Percentiles rank a stretch among this genome's conserved stretches.
phyloP scores from a whole-genome alignment of 2,329 filamentous ascomycete genomes.

The Hysterium pulicare region DNA sequence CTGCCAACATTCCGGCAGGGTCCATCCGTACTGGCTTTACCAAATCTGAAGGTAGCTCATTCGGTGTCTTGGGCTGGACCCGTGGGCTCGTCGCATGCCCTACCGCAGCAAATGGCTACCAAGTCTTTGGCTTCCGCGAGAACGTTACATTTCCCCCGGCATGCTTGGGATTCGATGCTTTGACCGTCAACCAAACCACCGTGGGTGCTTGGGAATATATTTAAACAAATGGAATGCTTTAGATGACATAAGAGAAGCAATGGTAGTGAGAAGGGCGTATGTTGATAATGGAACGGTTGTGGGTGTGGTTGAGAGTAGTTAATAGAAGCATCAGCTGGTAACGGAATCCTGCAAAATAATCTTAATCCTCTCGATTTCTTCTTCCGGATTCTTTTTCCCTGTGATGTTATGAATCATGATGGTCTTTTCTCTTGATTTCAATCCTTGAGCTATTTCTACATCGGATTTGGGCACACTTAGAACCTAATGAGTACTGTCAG shows the following conservation, averaged over 20 bases:
- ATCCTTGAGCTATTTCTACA: conserved; percentile 59
- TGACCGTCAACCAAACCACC: conserved; percentile 23
- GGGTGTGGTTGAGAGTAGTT: too few species aligned
- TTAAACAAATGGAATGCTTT: neutral
- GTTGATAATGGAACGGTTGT: neutral
- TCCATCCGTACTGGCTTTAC: conserved; percentile 51
- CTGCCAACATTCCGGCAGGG: conserved; percentile 49
- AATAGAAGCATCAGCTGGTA: neutral
- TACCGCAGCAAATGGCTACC: conserved; percentile 18
- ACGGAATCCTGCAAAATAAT: conserved; percentile 20
- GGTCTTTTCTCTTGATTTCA: conserved; percentile 64
- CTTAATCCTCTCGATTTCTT: conserved; percentile 23
- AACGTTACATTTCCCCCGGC: conserved; percentile 16
- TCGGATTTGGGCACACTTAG: conserved; percentile 62
- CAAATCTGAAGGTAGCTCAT: conserved; percentile 23
- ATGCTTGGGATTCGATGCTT: conserved; percentile 35
- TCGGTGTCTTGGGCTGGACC: conserved; percentile 26
- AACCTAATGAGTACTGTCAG: conserved; percentile 45
- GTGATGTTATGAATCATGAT: conserved; percentile 32
- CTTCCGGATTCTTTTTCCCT: conserved; percentile 15
- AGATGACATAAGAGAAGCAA: neutral
- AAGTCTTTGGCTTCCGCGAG: conserved; percentile 30
- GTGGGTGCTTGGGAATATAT: conserved; percentile 36
- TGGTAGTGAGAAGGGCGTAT: neutral
- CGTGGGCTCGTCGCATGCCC: conserved; percentile 36